These are phyloP conservation scores for Dissophora ornata DNA, from an alignment of 192 early-diverging fungal species.

Conservation along the genomic window DNA sequence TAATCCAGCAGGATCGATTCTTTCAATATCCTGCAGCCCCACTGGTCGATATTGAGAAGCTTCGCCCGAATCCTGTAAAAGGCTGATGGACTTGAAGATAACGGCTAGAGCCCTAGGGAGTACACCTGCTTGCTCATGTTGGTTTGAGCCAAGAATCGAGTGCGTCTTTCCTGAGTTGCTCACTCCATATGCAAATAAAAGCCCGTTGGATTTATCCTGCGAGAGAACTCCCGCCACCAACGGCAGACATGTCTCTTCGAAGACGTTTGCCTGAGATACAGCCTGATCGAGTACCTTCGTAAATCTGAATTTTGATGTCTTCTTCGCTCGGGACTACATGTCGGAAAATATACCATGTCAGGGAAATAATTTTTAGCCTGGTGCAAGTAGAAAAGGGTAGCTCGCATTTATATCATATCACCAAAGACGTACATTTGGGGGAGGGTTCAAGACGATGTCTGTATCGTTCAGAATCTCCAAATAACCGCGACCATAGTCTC, in stretches of 20 bases:
- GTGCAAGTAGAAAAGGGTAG: not conserved
- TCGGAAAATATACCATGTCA: not conserved
- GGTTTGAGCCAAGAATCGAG: constrained; percentile 66
- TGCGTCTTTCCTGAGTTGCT: constrained; percentile 81
- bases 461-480: constrained; percentile 50
- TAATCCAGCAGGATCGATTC: constrained; percentile 17
- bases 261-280: constrained; percentile 63
- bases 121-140: constrained; percentile 57
- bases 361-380: too few relatives aligned
- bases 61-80: constrained; percentile 6
- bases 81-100: constrained; percentile 63
- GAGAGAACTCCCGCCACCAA: constrained; percentile 64
- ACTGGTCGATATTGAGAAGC: constrained; percentile 25
- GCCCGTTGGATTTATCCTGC: constrained; percentile 64
- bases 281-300: constrained; percentile 65
- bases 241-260: constrained; percentile 67
- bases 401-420: too few relatives aligned
- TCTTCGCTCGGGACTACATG: not conserved
- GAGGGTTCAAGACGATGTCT: constrained; percentile 59
- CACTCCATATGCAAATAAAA: constrained; percentile 78
- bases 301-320: constrained; percentile 63
- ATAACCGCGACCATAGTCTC: constrained; percentile 19
- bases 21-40: constrained; percentile 39
- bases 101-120: constrained; percentile 69
- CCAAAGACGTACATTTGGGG: constrained; percentile 18